Conservation (phyloP, 192 early-diverging fungal species). For the Entomortierella beljakovae region DNA sequence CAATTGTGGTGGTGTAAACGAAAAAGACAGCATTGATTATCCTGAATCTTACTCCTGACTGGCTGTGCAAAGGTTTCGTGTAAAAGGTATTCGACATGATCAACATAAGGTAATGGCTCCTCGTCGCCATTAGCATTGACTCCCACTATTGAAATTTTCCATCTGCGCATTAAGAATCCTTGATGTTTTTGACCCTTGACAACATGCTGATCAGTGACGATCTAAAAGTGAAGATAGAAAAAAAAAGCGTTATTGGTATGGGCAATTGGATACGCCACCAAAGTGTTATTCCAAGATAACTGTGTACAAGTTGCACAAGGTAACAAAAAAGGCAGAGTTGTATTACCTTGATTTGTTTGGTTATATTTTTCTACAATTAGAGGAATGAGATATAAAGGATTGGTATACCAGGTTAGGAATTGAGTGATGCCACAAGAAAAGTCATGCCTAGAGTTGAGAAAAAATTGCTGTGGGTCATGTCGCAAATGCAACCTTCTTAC, state of each 20-base stretch:
- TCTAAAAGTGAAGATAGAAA: conserved; percentile 12
- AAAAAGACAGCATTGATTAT: too few species aligned
- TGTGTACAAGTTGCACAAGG: neutral
- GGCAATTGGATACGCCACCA: neutral
- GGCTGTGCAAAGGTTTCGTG: conserved; percentile 63
- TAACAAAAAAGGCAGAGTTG: neutral
- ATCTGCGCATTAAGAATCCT: conserved; percentile 57
- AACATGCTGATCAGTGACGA: conserved; percentile 39
- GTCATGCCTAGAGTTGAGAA: neutral
- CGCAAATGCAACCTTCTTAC: conserved; percentile 2
- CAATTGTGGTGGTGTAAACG: too few species aligned
- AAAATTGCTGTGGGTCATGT: neutral
- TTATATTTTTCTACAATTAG: conserved; percentile 21
- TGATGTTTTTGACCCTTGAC: conserved; percentile 51
- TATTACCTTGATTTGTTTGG: conserved; percentile 37
- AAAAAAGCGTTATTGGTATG: neutral
- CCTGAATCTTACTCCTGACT: conserved; percentile 56
- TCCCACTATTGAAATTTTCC: conserved; percentile 59
- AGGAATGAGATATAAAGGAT: too few species aligned
- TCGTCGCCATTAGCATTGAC: conserved; percentile 55
- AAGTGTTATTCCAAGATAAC: too few species aligned
- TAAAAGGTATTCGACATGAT: conserved; percentile 59
- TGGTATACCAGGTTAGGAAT: too few species aligned
- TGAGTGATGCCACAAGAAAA: too few species aligned
- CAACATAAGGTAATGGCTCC: conserved; percentile 49